phyloP scores from a whole-genome alignment of 169 alveolate genomes.

The Cryptosporidium parvum region DNA sequence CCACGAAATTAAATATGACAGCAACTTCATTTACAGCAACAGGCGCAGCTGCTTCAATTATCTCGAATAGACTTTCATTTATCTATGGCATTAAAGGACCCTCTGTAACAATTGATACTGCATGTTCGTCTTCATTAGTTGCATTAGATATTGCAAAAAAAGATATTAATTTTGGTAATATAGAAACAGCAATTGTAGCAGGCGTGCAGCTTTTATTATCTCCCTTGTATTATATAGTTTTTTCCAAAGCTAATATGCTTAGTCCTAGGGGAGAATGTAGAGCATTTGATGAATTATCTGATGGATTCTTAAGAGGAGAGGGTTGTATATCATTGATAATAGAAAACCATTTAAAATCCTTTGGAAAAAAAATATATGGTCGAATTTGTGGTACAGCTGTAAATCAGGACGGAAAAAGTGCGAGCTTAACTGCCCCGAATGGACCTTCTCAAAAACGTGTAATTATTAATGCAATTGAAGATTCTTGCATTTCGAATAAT shows the following conservation, averaged over 20 bases:
- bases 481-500: conserved; percentile 76
- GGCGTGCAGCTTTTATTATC: conserved; percentile 63
- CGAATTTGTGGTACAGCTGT: conserved; percentile 65
- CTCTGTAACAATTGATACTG: conserved; percentile 83
- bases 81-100: conserved; percentile 80
- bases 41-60: conserved; percentile 78
- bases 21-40: conserved; percentile 73
- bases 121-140: conserved; percentile 84
- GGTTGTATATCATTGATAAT: conserved; percentile 80
- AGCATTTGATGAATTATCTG: conserved; percentile 83
- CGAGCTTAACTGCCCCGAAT: conserved; percentile 73
- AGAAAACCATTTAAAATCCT: background rate
- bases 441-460: conserved; percentile 75
- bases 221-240: conserved; percentile 64
- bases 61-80: conserved; percentile 80
- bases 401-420: conserved; percentile 76
- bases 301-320: conserved; percentile 85
- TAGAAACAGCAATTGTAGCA: conserved; percentile 69
- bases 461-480: conserved; percentile 40
- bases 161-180: conserved; percentile 46
- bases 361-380: conserved; percentile 37
- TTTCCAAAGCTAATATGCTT: conserved; percentile 75
- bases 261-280: conserved; percentile 83
- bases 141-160: conserved; percentile 80
- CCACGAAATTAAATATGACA: conserved; percentile 57